Percentiles rank a stretch among this genome's conserved stretches.
phyloP scores from a whole-genome alignment of 352 stramenopile genomes.

The Phytophthora macrochlamydospora region DNA sequence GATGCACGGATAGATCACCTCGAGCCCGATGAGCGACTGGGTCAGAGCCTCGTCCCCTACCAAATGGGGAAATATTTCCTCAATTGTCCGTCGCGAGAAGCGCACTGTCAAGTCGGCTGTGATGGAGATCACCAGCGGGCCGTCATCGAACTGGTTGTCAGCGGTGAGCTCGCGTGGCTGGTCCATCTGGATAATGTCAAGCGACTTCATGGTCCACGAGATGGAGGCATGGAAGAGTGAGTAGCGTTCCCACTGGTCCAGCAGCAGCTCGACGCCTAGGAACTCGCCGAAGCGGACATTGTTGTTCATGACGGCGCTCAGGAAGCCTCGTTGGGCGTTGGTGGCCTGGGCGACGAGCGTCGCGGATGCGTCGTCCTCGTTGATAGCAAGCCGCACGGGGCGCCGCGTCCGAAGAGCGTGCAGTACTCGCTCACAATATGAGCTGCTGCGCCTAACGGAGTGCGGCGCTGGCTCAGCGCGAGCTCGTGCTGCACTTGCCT shows the following conservation, averaged over 20 bases:
- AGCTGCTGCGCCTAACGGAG: conserved; percentile 27
- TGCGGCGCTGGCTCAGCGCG: conserved; percentile 23
- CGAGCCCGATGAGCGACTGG: conserved; percentile 46
- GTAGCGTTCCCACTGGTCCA: conserved; percentile 66
- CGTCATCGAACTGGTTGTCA: conserved; percentile 34
- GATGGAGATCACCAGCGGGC: conserved; percentile 33
- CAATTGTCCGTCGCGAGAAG: conserved; percentile 53
- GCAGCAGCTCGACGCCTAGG: conserved; percentile 37
- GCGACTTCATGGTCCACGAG: conserved; percentile 48
- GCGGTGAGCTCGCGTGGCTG: conserved; percentile 10
- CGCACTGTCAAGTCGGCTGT: conserved; percentile 40
- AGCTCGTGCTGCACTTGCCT: conserved; percentile 41
- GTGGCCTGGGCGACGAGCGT: conserved; percentile 26
- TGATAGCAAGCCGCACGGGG: conserved; percentile 43
- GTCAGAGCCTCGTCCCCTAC: conserved; percentile 36
- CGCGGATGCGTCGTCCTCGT: conserved; percentile 24
- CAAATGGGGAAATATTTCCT: conserved; percentile 56
- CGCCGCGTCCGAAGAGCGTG: conserved; percentile 48
- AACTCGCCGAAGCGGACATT: conserved; percentile 53
- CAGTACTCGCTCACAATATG: conserved; percentile 60
- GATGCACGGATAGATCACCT: conserved; percentile 48
- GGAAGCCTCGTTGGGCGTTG: conserved; percentile 36
- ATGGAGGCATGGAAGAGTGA: conserved; percentile 50
- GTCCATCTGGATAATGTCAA: conserved; percentile 36
- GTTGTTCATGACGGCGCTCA: conserved; percentile 42